Evolutionary conservation across 495 filamentous ascomycete genomes (phyloP), one percentile per base, ranked within the genome.

Genomic region (Penicillium coprophilum): DNA sequence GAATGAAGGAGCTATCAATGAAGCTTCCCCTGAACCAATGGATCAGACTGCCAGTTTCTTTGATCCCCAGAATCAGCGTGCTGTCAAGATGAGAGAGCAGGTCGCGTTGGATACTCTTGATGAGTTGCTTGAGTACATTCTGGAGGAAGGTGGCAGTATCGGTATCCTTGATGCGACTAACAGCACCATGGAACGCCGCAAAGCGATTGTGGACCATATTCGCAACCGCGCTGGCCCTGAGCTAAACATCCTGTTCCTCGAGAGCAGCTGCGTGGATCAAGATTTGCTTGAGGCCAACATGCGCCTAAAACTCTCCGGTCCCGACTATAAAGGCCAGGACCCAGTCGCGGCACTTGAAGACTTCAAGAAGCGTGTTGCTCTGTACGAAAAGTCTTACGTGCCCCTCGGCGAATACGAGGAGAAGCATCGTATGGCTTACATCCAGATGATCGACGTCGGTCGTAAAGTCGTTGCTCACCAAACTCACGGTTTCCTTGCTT

Each of bases 131-230:
- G 85, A 96, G 41, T 98, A 92, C 65, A 83, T 98, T 36, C 74
- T 98, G 32, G 78, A 87, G 23, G 74, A 85, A 50, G 88, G 87
- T 19, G 94, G 94, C 40, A 91, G 91, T 47, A 87, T 98, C n/a
- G 94, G 94, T n/a, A 97, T 97, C 57, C 82, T 97, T 17, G 93
- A 97, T 76, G 93, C 93, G 9, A 98, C 94, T 2, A 98, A 98
- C 74, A 96, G 92, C 73, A 98, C 93, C 0, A 79, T 93, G 50
- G 81, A 89, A 53, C 87, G 94, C 20, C 81, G 94, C 44, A 87
- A 95, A 69, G 81, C 87, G 2, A 80, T 98, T 23, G 88, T 96
- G 56, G 82, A 92, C 36, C 85, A 86, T 55, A 89, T 98, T 64
- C 87, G 90, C 50, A 75, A 86, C 46, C 82, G 88, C 46, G 93